Conservation (phyloP, 495 filamentous ascomycete genomes). For the Pyrenula aspistea region DNA sequence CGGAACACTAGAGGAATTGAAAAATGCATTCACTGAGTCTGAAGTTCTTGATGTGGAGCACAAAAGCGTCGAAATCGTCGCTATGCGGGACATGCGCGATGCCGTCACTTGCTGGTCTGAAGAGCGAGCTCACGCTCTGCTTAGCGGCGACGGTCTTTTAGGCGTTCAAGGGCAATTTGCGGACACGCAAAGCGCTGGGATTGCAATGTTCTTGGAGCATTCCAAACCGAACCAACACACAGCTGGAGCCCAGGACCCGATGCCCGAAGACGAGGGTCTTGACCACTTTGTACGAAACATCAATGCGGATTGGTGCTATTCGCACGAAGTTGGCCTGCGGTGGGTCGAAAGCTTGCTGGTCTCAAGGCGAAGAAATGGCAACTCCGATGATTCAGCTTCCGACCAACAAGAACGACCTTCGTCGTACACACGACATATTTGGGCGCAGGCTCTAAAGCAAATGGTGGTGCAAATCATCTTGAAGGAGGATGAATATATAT, state of each 20-base stretch:
- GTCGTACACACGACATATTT: constrained; percentile 51
- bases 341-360: constrained; percentile 51
- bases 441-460: constrained; percentile 63
- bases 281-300: constrained; percentile 38
- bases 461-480: constrained; percentile 56
- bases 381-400: constrained; percentile 6
- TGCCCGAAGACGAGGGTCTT: constrained; percentile 46
- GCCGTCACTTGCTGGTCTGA: constrained; percentile 48
- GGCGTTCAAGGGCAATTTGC: constrained; percentile 29
- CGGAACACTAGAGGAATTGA: constrained; percentile 28
- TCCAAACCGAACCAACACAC: constrained; percentile 51
- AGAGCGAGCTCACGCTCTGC: constrained; percentile 40
- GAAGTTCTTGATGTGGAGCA: constrained; percentile 4
- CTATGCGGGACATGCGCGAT: constrained; percentile 40
- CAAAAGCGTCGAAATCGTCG: constrained; percentile 14
- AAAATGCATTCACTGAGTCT: constrained; percentile 13
- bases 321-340: constrained; percentile 49
- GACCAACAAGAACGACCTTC: constrained; percentile 19
- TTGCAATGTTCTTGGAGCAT: constrained; percentile 70
- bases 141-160: constrained; percentile 41
- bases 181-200: constrained; percentile 40
- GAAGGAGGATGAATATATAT: constrained; percentile 56
- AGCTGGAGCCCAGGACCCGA: constrained; percentile 29
- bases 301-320: constrained; percentile 42
- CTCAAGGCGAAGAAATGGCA: constrained; percentile 20